Conservation (phyloP, 495 filamentous ascomycete genomes). For the Glarea lozoyensis region DNA sequence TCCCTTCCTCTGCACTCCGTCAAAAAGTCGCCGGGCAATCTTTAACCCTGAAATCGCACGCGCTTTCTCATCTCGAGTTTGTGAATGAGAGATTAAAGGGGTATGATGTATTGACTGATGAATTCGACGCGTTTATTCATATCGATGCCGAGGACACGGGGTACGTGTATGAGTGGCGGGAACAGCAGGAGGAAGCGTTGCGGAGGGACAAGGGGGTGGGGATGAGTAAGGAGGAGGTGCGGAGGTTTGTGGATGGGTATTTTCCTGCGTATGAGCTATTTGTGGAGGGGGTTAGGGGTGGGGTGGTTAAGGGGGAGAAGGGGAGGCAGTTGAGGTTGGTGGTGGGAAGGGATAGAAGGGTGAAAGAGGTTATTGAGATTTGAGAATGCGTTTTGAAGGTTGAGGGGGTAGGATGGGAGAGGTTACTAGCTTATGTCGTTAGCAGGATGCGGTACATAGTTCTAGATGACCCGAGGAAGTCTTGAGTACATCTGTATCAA, state of each 20-base stretch:
- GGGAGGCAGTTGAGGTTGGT: conserved; percentile 62
- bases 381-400: conserved; percentile 3
- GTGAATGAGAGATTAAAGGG: conserved; percentile 59
- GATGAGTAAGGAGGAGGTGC: conserved; percentile 58
- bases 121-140: conserved; percentile 75
- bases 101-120: conserved; percentile 69
- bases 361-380: conserved; percentile 37
- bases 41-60: conserved; percentile 31
- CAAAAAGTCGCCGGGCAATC: conserved; percentile 38
- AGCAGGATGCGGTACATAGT: no score
- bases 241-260: conserved; percentile 46
- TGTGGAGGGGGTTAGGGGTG: conserved; percentile 54
- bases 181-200: conserved; percentile 69
- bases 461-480: background rate
- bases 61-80: conserved; percentile 54
- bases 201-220: conserved; percentile 55
- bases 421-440: no score
- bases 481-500: background rate
- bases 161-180: conserved; percentile 83
- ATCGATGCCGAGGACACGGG: conserved; percentile 70
- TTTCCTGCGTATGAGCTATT: conserved; percentile 63
- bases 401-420: background rate
- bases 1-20: conserved; percentile 19
- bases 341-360: conserved; percentile 57
- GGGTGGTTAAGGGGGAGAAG: conserved; percentile 40